phyloP scores from a whole-genome alignment of 768 basidiomycete species.

The Tulasnella sp. region DNA sequence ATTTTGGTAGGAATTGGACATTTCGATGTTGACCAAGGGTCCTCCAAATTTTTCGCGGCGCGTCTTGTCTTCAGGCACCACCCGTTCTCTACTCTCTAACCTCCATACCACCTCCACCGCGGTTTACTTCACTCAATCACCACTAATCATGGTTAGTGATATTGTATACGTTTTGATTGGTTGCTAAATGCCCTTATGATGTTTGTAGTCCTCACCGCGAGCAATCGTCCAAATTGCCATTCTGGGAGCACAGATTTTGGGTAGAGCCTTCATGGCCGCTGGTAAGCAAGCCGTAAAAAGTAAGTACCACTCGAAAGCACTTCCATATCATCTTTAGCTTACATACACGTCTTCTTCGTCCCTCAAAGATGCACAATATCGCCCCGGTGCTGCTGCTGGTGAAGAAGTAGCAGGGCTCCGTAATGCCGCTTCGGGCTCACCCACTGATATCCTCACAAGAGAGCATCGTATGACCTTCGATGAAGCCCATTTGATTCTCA shows the following conservation, averaged over 20 bases:
- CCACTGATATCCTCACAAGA: slow-evolving; percentile 69
- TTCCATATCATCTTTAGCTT: not conserved
- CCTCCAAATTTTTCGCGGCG: too few relatives aligned
- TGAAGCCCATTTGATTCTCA: slow-evolving; percentile 87
- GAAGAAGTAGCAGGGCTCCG: slow-evolving; percentile 61
- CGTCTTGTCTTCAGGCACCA: too few relatives aligned
- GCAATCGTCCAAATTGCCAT: slow-evolving; percentile 67
- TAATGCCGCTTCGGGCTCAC: slow-evolving; percentile 57
- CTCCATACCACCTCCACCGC: too few relatives aligned
- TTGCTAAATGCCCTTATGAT: not conserved
- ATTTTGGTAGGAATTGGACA: not conserved
- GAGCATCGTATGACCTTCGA: slow-evolving; percentile 88
- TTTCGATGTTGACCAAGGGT: too few relatives aligned
- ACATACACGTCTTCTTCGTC: not conserved
- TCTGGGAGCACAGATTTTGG: slow-evolving; percentile 66
- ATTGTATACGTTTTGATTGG: too few relatives aligned
- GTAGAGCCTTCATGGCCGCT: slow-evolving; percentile 83
- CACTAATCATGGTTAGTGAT: too few relatives aligned
- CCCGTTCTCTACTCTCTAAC: too few relatives aligned
- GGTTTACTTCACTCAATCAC: too few relatives aligned
- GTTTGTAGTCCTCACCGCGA: slow-evolving; percentile 60
- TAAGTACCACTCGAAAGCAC: slow-evolving; percentile 31
- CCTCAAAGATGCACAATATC: slow-evolving; percentile 68
- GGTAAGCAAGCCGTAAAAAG: slow-evolving; percentile 88
- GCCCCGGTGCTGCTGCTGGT: slow-evolving; percentile 56